Conservation (phyloP, 2,329 filamentous ascomycete species). For the Diaporthe caulivora region DNA sequence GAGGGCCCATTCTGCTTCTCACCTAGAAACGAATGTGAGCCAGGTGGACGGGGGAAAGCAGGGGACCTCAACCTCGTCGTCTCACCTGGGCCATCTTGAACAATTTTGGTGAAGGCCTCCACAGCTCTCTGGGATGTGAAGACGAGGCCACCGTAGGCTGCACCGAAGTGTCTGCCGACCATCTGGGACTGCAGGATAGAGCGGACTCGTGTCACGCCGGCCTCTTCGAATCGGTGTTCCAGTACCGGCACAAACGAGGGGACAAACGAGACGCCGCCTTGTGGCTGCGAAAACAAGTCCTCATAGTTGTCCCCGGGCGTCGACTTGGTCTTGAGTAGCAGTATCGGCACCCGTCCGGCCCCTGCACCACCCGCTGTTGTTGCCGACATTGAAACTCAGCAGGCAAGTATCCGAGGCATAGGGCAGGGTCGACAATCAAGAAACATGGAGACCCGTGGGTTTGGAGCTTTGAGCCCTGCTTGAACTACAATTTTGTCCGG, state of each 20-base stretch:
- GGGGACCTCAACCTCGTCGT: slow-evolving; percentile 29
- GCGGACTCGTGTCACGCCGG: slow-evolving; percentile 67
- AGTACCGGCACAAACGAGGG: slow-evolving; percentile 83
- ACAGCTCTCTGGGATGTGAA: slow-evolving; percentile 89
- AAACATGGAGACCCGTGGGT: neutral
- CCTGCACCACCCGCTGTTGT: neutral
- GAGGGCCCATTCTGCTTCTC: neutral
- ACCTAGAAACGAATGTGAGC: slow-evolving; percentile 41
- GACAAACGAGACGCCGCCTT: slow-evolving; percentile 61
- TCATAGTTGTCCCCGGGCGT: slow-evolving; percentile 79
- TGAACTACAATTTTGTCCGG: neutral
- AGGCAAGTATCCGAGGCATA: neutral
- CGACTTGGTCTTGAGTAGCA: slow-evolving; percentile 84
- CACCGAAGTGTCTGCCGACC: slow-evolving; percentile 54
- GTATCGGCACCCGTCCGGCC: slow-evolving; percentile 64
- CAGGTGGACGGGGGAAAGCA: slow-evolving; percentile 36
- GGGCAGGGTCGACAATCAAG: neutral
- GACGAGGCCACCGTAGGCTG: slow-evolving; percentile 79
- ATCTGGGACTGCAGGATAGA: slow-evolving; percentile 58
- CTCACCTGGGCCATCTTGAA: slow-evolving; percentile 64
- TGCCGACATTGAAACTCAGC: slow-evolving; percentile 33
- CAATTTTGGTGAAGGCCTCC: slow-evolving; percentile 77
- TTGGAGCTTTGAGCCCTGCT: neutral
- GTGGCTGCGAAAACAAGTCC: slow-evolving; percentile 69
- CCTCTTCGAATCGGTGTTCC: slow-evolving; percentile 75